Base-by-base conservation (phyloP, 179 eudicot genomes). In the Silene coronaria region DNA sequence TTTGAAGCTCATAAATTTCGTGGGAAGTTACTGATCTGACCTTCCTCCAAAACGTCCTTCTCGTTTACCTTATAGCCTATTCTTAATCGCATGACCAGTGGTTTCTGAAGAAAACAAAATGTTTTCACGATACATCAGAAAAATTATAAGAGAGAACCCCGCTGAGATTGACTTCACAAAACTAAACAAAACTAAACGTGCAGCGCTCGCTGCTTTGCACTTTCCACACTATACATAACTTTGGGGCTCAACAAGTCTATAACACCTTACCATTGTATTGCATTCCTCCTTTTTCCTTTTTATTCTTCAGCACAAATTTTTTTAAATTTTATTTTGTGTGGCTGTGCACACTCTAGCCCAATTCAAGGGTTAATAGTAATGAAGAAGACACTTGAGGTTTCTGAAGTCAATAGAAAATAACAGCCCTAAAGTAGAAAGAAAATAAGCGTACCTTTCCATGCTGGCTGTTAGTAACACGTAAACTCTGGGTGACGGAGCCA, bases 11-110 rank as follows among this genome's bases (percentile, higher is more conserved):
- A 92, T 80, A 95, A 84, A 66, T 78, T 88, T 62, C 79, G 93
- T 16, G 97, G 99, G 82, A 95, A 90, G 74, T 92, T 92, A 83
- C 79, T 95, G 81, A 95, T 86, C 82, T 90, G 97, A 7, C 99
- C 97, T 88, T 95, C 91, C 85, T 95, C 99, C 86, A 90, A 77
- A 13, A 82, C 77, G 57, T 90, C 99, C 86, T 89, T 87, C 74
- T 84, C 84, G 24, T 92, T 80, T 51, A 85, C 71, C 89, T 90
- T 95, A 88, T 92, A 95, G 30, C 80, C 81, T 85, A 92, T 90
- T 74, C 99, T 87, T 78, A 89, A 70, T 66, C 99, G 95, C 99
- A 95, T 95, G 69, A 90, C 93, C 66, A 95, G 87, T 76, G 97
- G 78, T 95, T 92, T 95, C 99, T 95, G 93, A 45, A 61, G 30